Conservation (phyloP, 1,139 yeast genomes). For the Yamadazyma trypodendri region DNA sequence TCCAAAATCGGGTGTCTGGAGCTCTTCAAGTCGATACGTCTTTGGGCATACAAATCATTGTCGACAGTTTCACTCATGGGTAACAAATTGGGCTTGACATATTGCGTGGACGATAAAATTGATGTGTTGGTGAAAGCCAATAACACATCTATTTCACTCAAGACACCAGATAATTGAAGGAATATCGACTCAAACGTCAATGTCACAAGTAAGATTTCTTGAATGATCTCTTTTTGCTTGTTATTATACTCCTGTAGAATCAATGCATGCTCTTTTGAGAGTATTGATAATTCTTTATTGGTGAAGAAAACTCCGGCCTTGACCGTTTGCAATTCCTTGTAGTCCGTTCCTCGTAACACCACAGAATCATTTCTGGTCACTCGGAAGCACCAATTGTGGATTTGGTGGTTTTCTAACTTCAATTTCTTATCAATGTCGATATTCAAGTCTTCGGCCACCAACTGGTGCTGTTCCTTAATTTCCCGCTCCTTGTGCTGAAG, state of each 20-base stretch:
- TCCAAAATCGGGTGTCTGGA: conserved; percentile 96
- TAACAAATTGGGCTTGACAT: conserved; percentile 65
- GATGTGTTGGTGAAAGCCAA: conserved; percentile 85
- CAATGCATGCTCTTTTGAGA: conserved; percentile 58
- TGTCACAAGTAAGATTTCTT: conserved; percentile 77
- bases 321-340: conserved; percentile 81
- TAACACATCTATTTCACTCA: conserved; percentile 81
- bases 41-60: conserved; percentile 30
- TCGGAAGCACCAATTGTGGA: conserved; percentile 92
- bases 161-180: conserved; percentile 57
- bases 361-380: conserved; percentile 87
- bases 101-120: conserved; percentile 79
- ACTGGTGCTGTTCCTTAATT: conserved; percentile 60
- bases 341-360: conserved; percentile 66
- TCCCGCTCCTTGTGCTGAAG: conserved; percentile 54
- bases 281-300: conserved; percentile 58
- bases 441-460: conserved; percentile 70
- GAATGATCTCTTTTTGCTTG: conserved; percentile 75
- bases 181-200: conserved; percentile 79
- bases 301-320: conserved; percentile 95
- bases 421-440: conserved; percentile 85
- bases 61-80: conserved; percentile 36
- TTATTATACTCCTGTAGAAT: conserved; percentile 65
- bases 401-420: conserved; percentile 81
- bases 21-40: conserved; percentile 58